Evolutionary conservation across 1,139 yeast species (phyloP), one percentile per base, ranked within the genome.

Genomic region (Blastobotrys persicus): DNA sequence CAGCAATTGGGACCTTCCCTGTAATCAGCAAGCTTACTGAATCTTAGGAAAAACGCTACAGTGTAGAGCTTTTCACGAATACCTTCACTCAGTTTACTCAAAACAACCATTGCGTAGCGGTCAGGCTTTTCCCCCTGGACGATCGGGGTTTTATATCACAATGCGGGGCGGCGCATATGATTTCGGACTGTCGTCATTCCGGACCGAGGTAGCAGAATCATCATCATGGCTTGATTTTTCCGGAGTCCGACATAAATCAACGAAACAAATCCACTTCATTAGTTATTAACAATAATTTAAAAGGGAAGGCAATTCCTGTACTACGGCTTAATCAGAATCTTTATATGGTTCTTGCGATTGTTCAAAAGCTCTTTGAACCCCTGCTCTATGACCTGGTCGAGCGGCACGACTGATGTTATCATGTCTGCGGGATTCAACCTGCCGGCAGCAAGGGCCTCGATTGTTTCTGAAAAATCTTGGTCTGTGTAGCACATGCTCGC

Each of bases 401-500:
- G 28, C 9, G 41, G 41, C 6, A 37, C 41, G 14, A 37, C 19
- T 5, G 41, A 37, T 3, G 41, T 37, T 11, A 37, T 37, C 41
- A 37, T 37, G 18, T 37, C 41, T 6, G 7, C 19, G 12, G 41
- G 41, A 14, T 37, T 12, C 4, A 37, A 18, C 13, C 14, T 37
- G 28, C 41, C 41, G 4, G 41, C 26, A 7, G 28, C 41, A 5
- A 37, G 14, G 13, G 41, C 41, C 19, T 37, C 41, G 28, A 37
- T 37, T 7, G 41, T 37, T 19, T 37, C 41, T 6, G 11, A 17
- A 23, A 37, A 37, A 18, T 37, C 41, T 14, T 19, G 41, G 28
- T 37, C 41, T 12, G 41, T 37, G 14, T 37, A 37, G 19, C 41
- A 37, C 41, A 37, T 37, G 28, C 41, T 37, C 28, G 41, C 41